Evolutionary conservation across 2,329 filamentous ascomycete genomes (phyloP).

Genomic region (Penicillium janthinellum): DNA sequence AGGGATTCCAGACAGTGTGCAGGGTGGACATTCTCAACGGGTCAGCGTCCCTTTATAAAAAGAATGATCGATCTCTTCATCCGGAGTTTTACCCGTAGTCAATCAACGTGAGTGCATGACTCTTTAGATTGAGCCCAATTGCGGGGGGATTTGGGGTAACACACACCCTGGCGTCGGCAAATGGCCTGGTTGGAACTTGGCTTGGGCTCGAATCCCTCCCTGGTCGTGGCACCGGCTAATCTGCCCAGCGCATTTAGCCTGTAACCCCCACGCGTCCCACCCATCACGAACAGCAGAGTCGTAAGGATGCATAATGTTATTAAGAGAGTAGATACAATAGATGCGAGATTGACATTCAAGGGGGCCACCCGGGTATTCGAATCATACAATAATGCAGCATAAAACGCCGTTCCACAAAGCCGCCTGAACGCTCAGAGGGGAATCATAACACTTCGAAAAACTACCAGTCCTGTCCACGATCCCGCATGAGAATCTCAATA

Average conservation of each 20-base stretch:
- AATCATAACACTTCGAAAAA: conserved; percentile 5
- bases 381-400: conserved; percentile 24
- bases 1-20: background rate
- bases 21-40: background rate
- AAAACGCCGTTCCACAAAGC: conserved; percentile 20
- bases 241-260: conserved; percentile 15
- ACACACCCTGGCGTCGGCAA: conserved; percentile 3
- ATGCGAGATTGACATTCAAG: conserved; percentile 20
- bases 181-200: background rate
- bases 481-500: conserved; percentile 49
- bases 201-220: background rate
- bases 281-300: background rate
- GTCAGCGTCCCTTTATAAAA: background rate
- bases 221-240: conserved; percentile 16
- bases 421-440: conserved; percentile 24
- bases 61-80: background rate
- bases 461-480: conserved; percentile 49
- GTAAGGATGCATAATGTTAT: conserved; percentile 3
- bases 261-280: background rate
- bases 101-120: background rate
- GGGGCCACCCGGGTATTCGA: conserved; percentile 28
- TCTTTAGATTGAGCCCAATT: background rate
- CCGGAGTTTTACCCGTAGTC: conserved; percentile 7
- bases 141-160: conserved; percentile 15
- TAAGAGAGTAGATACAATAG: conserved; percentile 21